Conservation (phyloP, 306 rosid species). For the Cyamopsis tetragonoloba region DNA sequence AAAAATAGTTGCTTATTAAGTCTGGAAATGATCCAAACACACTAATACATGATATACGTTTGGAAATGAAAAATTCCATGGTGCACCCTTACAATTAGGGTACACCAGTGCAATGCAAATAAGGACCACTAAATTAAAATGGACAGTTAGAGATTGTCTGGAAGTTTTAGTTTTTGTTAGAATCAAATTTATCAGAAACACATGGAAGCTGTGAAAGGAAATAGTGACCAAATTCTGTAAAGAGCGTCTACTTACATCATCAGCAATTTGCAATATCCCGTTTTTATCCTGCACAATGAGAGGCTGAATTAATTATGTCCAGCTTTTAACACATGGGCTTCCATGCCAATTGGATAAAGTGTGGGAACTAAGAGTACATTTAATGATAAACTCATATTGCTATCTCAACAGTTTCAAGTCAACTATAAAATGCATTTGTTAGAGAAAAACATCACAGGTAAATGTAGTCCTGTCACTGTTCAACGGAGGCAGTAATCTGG, state of each 20-base stretch:
- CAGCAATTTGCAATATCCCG: constrained; percentile 79
- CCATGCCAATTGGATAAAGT: not conserved
- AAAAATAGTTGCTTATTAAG: too few relatives aligned
- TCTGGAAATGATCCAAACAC: too few relatives aligned
- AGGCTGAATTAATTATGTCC: constrained; percentile 8
- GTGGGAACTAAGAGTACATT: not conserved
- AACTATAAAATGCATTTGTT: constrained; percentile 17
- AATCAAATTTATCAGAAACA: not conserved
- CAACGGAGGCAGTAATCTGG: constrained; percentile 1
- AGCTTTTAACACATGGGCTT: constrained; percentile 11
- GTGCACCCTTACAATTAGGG: not conserved
- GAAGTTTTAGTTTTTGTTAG: not conserved
- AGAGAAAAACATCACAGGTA: not conserved
- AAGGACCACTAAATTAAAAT: not conserved
- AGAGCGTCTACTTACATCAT: constrained; percentile 64
- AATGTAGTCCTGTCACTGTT: not conserved
- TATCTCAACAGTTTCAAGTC: constrained; percentile 1
- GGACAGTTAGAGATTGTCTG: not conserved
- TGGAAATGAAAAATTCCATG: not conserved
- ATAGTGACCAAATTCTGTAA: not conserved
- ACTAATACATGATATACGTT: not conserved
- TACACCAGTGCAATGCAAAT: not conserved
- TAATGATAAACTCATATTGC: not conserved
- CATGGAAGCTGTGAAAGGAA: not conserved
- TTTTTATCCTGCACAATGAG: constrained; percentile 59